These are phyloP conservation scores for Myxozyma melibiosi DNA, from an alignment of 805 yeast genomes.

Conservation along the genomic window DNA sequence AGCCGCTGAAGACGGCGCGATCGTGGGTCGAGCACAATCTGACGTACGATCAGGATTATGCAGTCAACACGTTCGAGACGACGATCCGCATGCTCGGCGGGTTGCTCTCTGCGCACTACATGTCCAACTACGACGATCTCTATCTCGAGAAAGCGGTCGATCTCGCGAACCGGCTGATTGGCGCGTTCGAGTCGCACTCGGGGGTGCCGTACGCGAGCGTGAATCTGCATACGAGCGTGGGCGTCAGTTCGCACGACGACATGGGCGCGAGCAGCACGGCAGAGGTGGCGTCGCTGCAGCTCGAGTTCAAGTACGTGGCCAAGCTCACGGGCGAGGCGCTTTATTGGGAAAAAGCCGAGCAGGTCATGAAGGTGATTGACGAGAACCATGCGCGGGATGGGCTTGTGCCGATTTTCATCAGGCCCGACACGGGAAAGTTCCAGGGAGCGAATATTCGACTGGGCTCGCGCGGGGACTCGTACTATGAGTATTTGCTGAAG, in stretches of 20 bases:
- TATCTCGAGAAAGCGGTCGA: conserved; percentile 78
- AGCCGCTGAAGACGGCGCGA: conserved; percentile 64
- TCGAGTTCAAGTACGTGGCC: conserved; percentile 82
- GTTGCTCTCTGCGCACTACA: conserved; percentile 75
- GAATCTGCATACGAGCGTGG: conserved; percentile 66
- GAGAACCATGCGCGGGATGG: conserved; percentile 67
- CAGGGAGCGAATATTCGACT: conserved; percentile 68
- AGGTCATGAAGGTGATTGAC: conserved; percentile 71
- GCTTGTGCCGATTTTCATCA: conserved; percentile 76
- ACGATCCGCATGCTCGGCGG: conserved; percentile 95
- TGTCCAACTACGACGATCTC: conserved; percentile 62
- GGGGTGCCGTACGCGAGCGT: conserved; percentile 83
- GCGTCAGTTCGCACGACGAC: conserved; percentile 62
- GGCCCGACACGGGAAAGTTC: conserved; percentile 73
- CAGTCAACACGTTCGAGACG: conserved; percentile 87
- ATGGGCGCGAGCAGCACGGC: conserved; percentile 78
- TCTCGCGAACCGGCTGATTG: conserved; percentile 70
- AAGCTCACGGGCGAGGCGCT: conserved; percentile 74
- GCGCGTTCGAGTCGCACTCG: conserved; percentile 64
- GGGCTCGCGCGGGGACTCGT: conserved; percentile 92
- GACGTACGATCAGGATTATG: conserved; percentile 68
- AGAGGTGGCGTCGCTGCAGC: conserved; percentile 82
- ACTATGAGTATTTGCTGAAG: conserved; percentile 84
- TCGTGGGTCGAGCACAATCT: conserved; percentile 75
- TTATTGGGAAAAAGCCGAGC: conserved; percentile 80